These are phyloP conservation scores for Podaxis carcinomalis DNA, from an alignment of 768 basidiomycete genomes.

Conservation along the genomic window DNA sequence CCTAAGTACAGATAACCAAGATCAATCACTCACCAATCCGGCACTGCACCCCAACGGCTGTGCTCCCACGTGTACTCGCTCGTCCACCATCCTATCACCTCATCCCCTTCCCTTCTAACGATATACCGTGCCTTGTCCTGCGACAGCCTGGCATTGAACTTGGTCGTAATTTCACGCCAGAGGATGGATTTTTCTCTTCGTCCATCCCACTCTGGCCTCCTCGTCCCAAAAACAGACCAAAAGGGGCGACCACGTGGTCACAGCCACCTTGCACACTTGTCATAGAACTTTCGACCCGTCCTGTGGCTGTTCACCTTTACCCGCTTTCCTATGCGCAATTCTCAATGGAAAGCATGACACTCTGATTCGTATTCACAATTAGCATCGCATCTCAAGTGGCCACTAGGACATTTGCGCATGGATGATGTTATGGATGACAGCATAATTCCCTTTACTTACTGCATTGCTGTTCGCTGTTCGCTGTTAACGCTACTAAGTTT, in stretches of 20 bases:
- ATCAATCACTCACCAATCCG: neutral
- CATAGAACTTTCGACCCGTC: neutral
- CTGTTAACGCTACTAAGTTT: neutral
- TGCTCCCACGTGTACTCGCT: neutral
- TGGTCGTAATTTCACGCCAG: neutral
- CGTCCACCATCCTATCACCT: neutral
- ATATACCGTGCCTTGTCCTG: neutral
- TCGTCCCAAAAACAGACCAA: neutral
- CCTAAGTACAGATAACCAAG: neutral
- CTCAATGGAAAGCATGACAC: neutral
- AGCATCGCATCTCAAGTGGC: neutral
- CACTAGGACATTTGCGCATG: neutral
- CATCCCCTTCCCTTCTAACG: neutral
- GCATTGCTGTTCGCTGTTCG: neutral
- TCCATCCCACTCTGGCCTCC: neutral
- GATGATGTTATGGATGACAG: neutral
- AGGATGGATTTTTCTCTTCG: neutral
- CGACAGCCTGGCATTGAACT: neutral
- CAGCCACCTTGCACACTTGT: neutral
- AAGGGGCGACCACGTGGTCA: constrained; percentile 5
- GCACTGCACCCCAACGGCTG: neutral
- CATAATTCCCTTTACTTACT: neutral
- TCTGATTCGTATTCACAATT: neutral
- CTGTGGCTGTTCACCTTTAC: neutral
- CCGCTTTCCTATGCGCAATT: neutral